Evolutionary conservation across 495 filamentous ascomycete species (phyloP).

Genomic region (Hypoxylon intermedium): DNA sequence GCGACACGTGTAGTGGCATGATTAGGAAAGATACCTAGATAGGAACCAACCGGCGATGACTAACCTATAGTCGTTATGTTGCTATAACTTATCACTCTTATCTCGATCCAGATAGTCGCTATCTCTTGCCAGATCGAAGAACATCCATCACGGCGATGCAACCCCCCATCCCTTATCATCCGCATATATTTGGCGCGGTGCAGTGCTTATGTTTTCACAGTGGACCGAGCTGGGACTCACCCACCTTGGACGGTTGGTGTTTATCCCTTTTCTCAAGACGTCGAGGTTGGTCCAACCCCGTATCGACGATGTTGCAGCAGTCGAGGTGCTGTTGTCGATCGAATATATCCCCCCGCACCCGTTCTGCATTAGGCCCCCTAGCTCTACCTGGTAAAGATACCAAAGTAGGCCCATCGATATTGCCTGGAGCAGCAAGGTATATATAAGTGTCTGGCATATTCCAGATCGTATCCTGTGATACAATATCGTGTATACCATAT

Average conservation of each 20-base stretch:
- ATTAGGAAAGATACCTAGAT: no score
- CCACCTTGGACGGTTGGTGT: background rate
- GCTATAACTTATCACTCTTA: background rate
- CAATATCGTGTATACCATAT: no score
- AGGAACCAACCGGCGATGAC: background rate
- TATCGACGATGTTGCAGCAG: background rate
- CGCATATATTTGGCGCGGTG: background rate
- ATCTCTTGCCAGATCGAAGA: conserved; percentile 23
- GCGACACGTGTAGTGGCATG: no score
- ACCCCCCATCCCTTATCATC: background rate
- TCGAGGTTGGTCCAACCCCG: background rate
- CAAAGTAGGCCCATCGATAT: background rate
- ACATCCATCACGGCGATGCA: background rate
- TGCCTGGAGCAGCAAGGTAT: background rate
- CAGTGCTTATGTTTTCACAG: background rate
- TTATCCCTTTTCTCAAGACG: background rate
- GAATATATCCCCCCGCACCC: background rate
- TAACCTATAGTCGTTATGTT: background rate
- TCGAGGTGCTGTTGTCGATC: background rate
- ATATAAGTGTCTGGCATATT: conserved; percentile 3
- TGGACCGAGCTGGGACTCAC: background rate
- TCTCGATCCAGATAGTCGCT: background rate
- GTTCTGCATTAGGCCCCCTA: background rate
- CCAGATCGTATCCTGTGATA: no score
- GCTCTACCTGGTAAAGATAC: background rate